Evolutionary conservation across 169 alveolate species (phyloP).

Genomic region (Cryptosporidium bovis): DNA sequence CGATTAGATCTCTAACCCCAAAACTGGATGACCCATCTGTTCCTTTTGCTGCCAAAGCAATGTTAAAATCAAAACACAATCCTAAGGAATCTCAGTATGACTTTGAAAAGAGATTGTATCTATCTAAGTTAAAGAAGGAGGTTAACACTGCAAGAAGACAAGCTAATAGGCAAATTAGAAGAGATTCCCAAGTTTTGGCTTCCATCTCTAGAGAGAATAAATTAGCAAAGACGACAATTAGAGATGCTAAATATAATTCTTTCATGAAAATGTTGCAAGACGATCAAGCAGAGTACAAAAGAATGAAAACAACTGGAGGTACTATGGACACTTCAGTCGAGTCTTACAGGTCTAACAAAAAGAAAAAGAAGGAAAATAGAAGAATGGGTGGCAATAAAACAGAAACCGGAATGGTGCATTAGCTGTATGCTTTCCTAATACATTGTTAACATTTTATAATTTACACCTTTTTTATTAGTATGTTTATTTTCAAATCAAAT

Average conservation of each 20-base stretch:
- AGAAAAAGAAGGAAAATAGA: conserved; percentile 62
- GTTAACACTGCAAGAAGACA: conserved; percentile 71
- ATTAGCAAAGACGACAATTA: conserved; percentile 1
- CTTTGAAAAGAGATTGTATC: conserved; percentile 40
- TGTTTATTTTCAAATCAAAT: too few relatives aligned
- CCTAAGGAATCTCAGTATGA: conserved; percentile 49
- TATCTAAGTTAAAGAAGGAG: conserved; percentile 43
- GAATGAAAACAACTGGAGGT: conserved; percentile 79
- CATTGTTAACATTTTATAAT: background rate
- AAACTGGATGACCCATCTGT: conserved; percentile 71
- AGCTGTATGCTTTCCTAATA: background rate
- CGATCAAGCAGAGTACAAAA: conserved; percentile 77
- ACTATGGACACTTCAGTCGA: conserved; percentile 78
- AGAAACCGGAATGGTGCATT: conserved; percentile 53
- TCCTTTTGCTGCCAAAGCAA: conserved; percentile 65
- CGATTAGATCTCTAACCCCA: conserved; percentile 38
- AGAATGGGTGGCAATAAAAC: conserved; percentile 76
- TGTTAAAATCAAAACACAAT: conserved; percentile 19
- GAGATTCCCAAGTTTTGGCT: conserved; percentile 54
- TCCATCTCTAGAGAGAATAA: conserved; percentile 17
- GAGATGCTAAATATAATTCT: conserved; percentile 33
- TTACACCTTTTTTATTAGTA: background rate
- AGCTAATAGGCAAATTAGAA: conserved; percentile 70
- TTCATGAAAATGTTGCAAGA: conserved; percentile 74
- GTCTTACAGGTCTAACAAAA: conserved; percentile 75